Evolutionary conservation across 805 yeast genomes (phyloP), one percentile per base, ranked within the genome.

Genomic region (Metschnikowia baotianmanensis): DNA sequence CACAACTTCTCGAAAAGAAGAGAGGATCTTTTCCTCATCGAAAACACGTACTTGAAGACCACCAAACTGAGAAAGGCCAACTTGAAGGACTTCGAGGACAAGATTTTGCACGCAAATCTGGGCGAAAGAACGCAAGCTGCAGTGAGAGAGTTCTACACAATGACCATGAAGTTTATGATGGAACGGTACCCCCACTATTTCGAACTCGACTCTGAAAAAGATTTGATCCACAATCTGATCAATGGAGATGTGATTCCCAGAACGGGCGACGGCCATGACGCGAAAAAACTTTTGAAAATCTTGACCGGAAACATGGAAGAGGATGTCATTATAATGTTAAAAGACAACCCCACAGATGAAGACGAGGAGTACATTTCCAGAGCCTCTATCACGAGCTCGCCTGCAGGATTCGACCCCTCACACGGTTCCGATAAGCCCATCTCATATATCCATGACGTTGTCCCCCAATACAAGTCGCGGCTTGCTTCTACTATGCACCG

Each of bases 391-490:
- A 72, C 80, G 18, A 78, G 80, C 6, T 82, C 82, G 50, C 87
- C 91, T 1, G 78, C 83, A 1, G 91, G 91, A 2, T 85, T 85
- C 59, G 78, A 79, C 53, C 90, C 91, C 4, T 59, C 69, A 4
- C 61, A 56, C 8, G 72, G 76, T 47, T 69, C 76, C 46, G 65
- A 79, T 52, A 60, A 68, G 50, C 79, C 83, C 2, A 60, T 85
- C 28, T 75, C 85, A 0, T 63, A 57, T 34, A 75, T 85, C 45
- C 95, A 85, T 55, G 72, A 63, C 2, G 90, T 90, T 0, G 90
- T 85, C 2, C 95, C 93, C 0, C 76, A 75, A 44, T 85, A 85
- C 52, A 58, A 66, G 38, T 61, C 72, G 16, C 72, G 78, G 47
- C 64, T 85, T 31, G 72, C 76, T 56, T 51, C 69, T 5, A 76